Evolutionary conservation across 305 asterid species (phyloP).

Genomic region (Fraxinus albicans): DNA sequence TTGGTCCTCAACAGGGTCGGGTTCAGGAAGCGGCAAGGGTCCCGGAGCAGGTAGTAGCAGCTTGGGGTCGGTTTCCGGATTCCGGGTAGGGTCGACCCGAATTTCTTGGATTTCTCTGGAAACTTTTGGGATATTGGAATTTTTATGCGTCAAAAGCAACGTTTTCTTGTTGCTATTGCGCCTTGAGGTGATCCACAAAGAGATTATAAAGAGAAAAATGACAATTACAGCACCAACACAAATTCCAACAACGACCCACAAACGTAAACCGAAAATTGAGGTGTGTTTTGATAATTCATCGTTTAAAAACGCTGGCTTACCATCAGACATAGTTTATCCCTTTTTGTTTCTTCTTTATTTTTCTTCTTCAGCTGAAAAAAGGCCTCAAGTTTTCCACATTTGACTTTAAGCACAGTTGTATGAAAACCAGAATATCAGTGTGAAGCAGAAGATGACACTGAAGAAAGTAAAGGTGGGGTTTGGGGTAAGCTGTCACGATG

Average conservation of each 20-base stretch:
- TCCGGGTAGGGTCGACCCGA: constrained; percentile 52
- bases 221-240: constrained; percentile 83
- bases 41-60: constrained; percentile 33
- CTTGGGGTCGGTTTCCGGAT: constrained; percentile 39
- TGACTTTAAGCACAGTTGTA: constrained; percentile 19
- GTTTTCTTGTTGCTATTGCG: constrained; percentile 37
- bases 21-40: constrained; percentile 49
- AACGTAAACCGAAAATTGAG: constrained; percentile 71
- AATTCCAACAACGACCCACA: constrained; percentile 82
- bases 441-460: constrained; percentile 20
- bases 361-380: not conserved
- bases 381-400: constrained; percentile 15
- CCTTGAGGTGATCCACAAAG: constrained; percentile 75
- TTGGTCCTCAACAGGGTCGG: constrained; percentile 39
- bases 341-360: not conserved
- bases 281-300: constrained; percentile 63
- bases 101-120: constrained; percentile 84
- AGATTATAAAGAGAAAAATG: constrained; percentile 61
- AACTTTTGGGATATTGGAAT: constrained; percentile 57
- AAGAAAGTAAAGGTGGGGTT: constrained; percentile 4
- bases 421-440: constrained; percentile 10
- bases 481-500: constrained; percentile 53
- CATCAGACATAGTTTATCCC: constrained; percentile 44
- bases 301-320: constrained; percentile 48
- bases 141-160: constrained; percentile 30